Evolutionary conservation across 2,329 filamentous ascomycete genomes (phyloP), one percentile per base, ranked within the genome.

Genomic region (Kalmusia sp.): DNA sequence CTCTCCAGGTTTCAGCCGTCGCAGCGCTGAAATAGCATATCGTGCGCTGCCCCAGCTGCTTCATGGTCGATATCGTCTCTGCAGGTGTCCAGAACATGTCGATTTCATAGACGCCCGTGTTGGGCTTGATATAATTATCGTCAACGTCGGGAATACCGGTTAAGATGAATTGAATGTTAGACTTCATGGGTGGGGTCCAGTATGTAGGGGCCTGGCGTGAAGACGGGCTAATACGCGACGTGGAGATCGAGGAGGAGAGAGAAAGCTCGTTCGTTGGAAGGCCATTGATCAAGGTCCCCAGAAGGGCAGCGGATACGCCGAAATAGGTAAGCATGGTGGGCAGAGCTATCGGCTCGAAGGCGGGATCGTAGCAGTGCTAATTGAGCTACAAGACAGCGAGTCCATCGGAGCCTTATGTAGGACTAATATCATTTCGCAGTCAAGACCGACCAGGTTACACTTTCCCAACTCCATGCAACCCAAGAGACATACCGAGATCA

Each of bases 1-100:
- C 57, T 34, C 63, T 37, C 61, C 62, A 66, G 15, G 58, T 57
- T 38, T 68, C 64, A 4, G 58, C 57, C 9, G 64, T 63, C 14
- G 63, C 64, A 9, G 63, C 64, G 4, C 51, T 58, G 58, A 67
- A 67, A 38, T 67, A 67, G 50, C 64, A 67, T 12, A 67, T 58
- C 6, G 57, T 53, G 27, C 57, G 60, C 34, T 64, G 59, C 3
- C 58, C 61, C 4, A 64, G 47, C 11, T 59, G 21, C 15, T 59
- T 57, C 52, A 64, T 57, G 22, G 22, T 56, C 6, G 34, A 11
- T 24, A 64, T 61, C 1, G 61, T 61, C 22, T 57, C 52, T 14
- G 33, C 52, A 1, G 61, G 57, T n/a, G 59, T 64, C 50, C 59
- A 62, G 38, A 64, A 64, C 59, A 64, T 62, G 45, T 64, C 61